phyloP scores from a whole-genome alignment of 148 eudicot species.

The Persicaria tinctoria region DNA sequence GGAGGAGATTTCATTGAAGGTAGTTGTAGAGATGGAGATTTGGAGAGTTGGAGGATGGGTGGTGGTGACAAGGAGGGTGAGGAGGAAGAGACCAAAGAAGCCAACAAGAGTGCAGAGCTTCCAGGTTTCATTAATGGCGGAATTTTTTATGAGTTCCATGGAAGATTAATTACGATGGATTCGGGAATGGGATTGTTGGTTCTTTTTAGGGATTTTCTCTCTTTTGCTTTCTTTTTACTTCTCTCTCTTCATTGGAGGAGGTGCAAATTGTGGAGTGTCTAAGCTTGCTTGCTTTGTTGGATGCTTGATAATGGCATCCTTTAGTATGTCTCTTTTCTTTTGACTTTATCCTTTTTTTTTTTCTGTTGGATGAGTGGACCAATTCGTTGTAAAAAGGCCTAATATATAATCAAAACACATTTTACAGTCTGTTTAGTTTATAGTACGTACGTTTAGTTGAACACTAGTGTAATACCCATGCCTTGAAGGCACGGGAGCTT shows the following conservation, averaged over 20 bases:
- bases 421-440: too few species aligned
- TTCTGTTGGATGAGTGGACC: too few species aligned
- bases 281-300: too few species aligned
- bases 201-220: neutral
- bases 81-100: constrained; percentile 25
- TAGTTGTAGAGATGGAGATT: neutral
- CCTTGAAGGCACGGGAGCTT: too few species aligned
- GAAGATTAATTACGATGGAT: neutral
- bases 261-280: too few species aligned
- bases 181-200: neutral
- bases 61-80: constrained; percentile 13
- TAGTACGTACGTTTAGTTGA: too few species aligned
- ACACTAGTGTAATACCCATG: too few species aligned
- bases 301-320: too few species aligned
- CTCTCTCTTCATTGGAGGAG: neutral
- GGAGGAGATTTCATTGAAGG: neutral
- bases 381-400: too few species aligned
- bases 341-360: too few species aligned
- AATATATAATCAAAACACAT: too few species aligned
- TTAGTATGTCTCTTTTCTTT: too few species aligned
- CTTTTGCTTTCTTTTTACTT: neutral
- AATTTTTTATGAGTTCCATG: constrained; percentile 21
- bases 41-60: neutral
- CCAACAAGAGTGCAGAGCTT: constrained; percentile 20
- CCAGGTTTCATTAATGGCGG: constrained; percentile 21